These are phyloP conservation scores for Alternaria tenuissima DNA, from an alignment of 2,329 filamentous ascomycete species.

Conservation along the genomic window DNA sequence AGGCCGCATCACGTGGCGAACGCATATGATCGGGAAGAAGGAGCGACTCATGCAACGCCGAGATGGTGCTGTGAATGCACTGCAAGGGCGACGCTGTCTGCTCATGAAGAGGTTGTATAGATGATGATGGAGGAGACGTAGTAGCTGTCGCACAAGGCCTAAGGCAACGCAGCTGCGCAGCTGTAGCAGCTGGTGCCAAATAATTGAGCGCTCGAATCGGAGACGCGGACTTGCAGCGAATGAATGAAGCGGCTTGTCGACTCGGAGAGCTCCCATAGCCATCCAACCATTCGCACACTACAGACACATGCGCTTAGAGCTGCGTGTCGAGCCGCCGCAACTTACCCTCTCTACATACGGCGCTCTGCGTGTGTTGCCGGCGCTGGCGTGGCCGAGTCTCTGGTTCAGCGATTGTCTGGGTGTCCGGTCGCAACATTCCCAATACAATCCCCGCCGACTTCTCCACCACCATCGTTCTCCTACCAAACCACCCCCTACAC, in stretches of 20 bases:
- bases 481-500: conserved; percentile 25
- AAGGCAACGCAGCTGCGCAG: neutral
- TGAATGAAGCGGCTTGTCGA: conserved; percentile 27
- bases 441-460: conserved; percentile 29
- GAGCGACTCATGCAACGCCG: conserved; percentile 11
- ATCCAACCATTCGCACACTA: conserved; percentile 11
- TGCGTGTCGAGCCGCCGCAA: conserved; percentile 6
- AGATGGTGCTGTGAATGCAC: conserved; percentile 8
- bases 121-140: neutral
- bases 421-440: conserved; percentile 19
- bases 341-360: neutral
- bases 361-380: neutral
- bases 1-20: conserved; percentile 9
- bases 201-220: conserved; percentile 27
- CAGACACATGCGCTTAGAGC: conserved; percentile 1
- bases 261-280: conserved; percentile 11
- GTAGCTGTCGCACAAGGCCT: neutral
- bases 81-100: neutral
- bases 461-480: conserved; percentile 20
- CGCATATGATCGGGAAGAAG: neutral
- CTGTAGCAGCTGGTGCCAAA: neutral
- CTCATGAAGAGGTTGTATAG: neutral
- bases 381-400: conserved; percentile 15
- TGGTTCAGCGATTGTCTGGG: conserved; percentile 11
- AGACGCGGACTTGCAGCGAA: conserved; percentile 34